Percentiles rank a stretch among this genome's conserved stretches.
Evolutionary conservation across 345 rosid species (phyloP).

Genomic region (Excoecaria cochinchinensis): DNA sequence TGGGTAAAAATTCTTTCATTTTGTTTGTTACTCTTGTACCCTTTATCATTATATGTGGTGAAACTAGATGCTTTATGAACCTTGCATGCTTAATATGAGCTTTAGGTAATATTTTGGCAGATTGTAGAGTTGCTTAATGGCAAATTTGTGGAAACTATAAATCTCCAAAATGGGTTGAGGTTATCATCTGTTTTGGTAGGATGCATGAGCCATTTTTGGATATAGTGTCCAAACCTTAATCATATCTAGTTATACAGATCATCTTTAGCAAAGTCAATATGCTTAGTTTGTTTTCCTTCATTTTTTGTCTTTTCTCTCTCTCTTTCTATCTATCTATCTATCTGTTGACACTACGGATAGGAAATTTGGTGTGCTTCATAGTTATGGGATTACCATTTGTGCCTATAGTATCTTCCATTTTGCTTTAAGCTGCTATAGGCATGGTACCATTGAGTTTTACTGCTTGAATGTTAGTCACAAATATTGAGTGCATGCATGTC

Average conservation of each 20-base stretch:
- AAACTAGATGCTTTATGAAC: neutral
- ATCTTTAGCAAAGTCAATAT: neutral
- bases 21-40: slow-evolving; percentile 5
- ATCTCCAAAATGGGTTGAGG: neutral
- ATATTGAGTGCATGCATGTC: neutral
- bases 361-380: neutral
- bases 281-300: neutral
- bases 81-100: slow-evolving; percentile 1
- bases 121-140: neutral
- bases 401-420: neutral
- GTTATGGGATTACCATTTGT: neutral
- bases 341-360: neutral
- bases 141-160: neutral
- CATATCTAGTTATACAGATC: neutral
- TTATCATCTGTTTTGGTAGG: neutral
- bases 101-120: neutral
- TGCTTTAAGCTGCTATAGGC: neutral
- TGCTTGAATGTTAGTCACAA: neutral
- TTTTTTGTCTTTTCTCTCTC: neutral
- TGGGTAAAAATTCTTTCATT: slow-evolving; percentile 49
- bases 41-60: slow-evolving; percentile 2
- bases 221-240: neutral
- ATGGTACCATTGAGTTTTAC: neutral
- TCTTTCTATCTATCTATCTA: neutral
- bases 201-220: neutral